Conservation (phyloP, 305 asterid species). For the Fraxinus paxiana region DNA sequence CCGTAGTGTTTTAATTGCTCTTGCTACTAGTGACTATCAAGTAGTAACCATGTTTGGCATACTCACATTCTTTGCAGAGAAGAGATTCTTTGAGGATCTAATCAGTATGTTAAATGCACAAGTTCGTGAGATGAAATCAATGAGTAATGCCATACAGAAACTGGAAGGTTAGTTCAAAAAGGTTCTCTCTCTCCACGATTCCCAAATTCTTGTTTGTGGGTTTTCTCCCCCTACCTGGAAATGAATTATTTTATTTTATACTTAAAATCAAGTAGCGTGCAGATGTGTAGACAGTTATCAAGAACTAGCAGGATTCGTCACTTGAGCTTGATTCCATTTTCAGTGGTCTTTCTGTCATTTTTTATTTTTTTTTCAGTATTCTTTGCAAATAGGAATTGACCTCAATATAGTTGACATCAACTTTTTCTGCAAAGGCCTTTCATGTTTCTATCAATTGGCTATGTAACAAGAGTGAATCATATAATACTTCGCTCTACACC, state of each 20-base stretch:
- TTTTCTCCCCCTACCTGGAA: not conserved
- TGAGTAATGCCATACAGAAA: constrained; percentile 66
- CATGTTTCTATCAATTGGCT: not conserved
- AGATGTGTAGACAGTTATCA: not conserved
- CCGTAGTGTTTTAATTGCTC: not conserved
- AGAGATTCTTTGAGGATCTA: constrained; percentile 80
- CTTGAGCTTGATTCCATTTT: not conserved
- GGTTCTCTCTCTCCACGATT: constrained; percentile 11
- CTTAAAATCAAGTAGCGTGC: not conserved
- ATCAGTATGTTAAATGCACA: constrained; percentile 62
- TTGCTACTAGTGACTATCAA: not conserved
- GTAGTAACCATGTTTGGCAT: not conserved
- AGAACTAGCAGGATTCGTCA: not conserved
- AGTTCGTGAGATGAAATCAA: constrained; percentile 79
- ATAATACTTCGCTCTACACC: not conserved
- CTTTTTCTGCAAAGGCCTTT: not conserved
- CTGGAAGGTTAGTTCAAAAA: constrained; percentile 51
- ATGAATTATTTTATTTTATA: not conserved
- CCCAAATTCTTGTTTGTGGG: not conserved
- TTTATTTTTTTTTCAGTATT: not conserved
- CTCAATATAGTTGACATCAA: not conserved
- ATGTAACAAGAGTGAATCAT: not conserved
- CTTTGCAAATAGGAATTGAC: not conserved
- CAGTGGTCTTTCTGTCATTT: not conserved
- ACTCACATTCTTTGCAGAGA: constrained; percentile 55